These are phyloP conservation scores for Hypoxylon sp. DNA, from an alignment of 2,329 filamentous ascomycete species.

Conservation along the genomic window DNA sequence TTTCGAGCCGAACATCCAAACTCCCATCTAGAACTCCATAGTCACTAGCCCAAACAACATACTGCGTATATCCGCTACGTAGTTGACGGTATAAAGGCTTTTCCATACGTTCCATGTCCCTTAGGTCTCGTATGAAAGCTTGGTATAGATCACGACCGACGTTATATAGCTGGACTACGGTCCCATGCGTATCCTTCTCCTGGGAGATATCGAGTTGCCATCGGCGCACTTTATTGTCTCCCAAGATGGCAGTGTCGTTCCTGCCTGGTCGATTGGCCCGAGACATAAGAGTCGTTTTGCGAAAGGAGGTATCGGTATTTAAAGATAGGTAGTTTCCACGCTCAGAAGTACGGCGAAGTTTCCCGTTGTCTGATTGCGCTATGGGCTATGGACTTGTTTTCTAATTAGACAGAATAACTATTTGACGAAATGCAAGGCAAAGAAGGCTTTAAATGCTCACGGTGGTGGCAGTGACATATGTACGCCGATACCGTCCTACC, in stretches of 20 bases:
- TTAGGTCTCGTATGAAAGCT: not conserved
- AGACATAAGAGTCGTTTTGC: too few species aligned
- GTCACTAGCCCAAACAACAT: constrained; percentile 21
- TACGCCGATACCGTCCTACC: not conserved
- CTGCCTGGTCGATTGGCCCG: too few species aligned
- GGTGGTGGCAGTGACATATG: not conserved
- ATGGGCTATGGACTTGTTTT: too few species aligned
- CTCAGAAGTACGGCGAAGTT: too few species aligned
- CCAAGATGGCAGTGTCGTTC: too few species aligned
- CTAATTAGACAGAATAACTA: too few species aligned
- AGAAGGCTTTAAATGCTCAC: not conserved
- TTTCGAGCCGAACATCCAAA: not conserved
- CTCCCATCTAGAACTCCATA: constrained; percentile 1
- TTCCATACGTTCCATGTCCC: not conserved
- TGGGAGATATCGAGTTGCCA: not conserved
- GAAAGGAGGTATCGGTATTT: too few species aligned
- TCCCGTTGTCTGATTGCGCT: too few species aligned
- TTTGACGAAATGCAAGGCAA: too few species aligned
- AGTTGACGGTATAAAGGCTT: constrained; percentile 15
- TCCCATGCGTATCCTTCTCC: not conserved
- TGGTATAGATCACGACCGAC: constrained; percentile 2
- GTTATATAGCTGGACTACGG: constrained; percentile 1
- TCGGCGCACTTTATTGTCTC: too few species aligned
- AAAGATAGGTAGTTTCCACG: too few species aligned
- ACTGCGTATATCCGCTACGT: constrained; percentile 9